A percentile compares a stretch with the other conserved stretches of the same genome.
Evolutionary conservation across 768 basidiomycete species (phyloP).

Genomic region (Rhizopogon sp.): DNA sequence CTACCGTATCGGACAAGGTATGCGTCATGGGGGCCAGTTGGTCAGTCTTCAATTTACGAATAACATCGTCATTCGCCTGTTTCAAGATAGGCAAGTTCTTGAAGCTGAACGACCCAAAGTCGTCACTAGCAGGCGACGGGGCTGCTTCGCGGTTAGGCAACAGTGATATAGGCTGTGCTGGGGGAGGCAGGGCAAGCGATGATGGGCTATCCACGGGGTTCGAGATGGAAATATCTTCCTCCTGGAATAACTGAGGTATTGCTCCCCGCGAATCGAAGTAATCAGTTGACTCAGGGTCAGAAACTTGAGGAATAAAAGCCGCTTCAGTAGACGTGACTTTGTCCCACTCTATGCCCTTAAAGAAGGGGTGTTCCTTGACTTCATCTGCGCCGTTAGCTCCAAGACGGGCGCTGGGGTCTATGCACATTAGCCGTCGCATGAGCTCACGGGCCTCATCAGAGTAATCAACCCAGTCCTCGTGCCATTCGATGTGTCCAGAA

Average conservation of each 20-base stretch:
- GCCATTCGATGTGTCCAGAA: constrained; percentile 92
- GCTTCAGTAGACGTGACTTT: constrained; percentile 85
- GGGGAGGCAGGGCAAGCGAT: constrained; percentile 15
- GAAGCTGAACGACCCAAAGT: constrained; percentile 97
- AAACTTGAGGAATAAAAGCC: constrained; percentile 91
- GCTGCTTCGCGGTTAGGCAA: constrained; percentile 36
- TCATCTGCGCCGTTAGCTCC: constrained; percentile 87
- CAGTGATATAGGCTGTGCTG: constrained; percentile 15
- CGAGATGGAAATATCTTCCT: constrained; percentile 70
- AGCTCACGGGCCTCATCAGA: constrained; percentile 86
- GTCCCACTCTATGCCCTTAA: constrained; percentile 90
- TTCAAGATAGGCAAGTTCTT: constrained; percentile 95
- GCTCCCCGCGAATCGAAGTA: constrained; percentile 98
- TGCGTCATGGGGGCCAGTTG: constrained; percentile 77
- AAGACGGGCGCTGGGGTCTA: constrained; percentile 74
- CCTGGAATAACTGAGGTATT: constrained; percentile 84
- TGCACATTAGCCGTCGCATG: constrained; percentile 79
- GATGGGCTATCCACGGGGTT: constrained; percentile 40
- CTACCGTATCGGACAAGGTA: constrained; percentile 59
- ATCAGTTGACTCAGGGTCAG: constrained; percentile 98
- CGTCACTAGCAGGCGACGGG: constrained; percentile 65
- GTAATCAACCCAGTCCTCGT: constrained; percentile 87
- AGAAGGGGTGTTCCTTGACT: constrained; percentile 89
- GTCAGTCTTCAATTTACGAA: constrained; percentile 91
- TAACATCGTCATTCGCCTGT: constrained; percentile 97